Evolutionary conservation across 257 asterid species (phyloP), one percentile per base, ranked within the genome.

Genomic region (Nicotiana obtusifolia): DNA sequence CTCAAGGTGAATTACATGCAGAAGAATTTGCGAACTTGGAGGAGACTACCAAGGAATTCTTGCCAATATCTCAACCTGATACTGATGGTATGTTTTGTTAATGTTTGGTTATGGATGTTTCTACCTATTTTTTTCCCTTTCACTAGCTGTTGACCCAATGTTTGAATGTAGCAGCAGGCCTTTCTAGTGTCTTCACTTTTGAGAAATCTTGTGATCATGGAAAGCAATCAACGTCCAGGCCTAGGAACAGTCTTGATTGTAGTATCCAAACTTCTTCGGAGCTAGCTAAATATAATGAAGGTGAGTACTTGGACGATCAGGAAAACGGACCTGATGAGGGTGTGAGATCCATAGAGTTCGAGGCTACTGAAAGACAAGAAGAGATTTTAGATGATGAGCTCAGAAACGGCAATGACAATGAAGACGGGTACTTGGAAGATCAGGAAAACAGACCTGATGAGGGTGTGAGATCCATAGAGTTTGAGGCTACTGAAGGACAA

Each of bases 1-100:
- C 33, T 71, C 78, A 71, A 44, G 22, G 60, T 71, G 60, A 71
- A 14, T 13, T 71, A 14, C 78, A 71, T 71, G 71, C 66, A 78
- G 73, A 78, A 60, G 68, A 41, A 60, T n/a, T 14, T 60, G 17
- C 37, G 35, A 20, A 37, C 35, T 60, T 37, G 59, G 82, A 62
- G 35, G 53, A 41, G 49, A 0, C 49, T 9, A 41, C 49, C 2
- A 41, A 41, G 49, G 49, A 41, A 9, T 41, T 41, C 49, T 41
- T 4, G 13, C 3, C 49, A 41, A 41, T 41, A 41, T 9, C 13
- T 41, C 49, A 41, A 9, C 49, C 3, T 9, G 49, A 41, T 9
- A 9, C 9, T 41, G 49, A 41, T 41, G 49, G 49, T 41, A 41
- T 41, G 49, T 1, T 41, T 41, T 41, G 49, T 41, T 41, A 41